Conservation (phyloP, 352 stramenopile genomes). For the Phytophthora pisi region DNA sequence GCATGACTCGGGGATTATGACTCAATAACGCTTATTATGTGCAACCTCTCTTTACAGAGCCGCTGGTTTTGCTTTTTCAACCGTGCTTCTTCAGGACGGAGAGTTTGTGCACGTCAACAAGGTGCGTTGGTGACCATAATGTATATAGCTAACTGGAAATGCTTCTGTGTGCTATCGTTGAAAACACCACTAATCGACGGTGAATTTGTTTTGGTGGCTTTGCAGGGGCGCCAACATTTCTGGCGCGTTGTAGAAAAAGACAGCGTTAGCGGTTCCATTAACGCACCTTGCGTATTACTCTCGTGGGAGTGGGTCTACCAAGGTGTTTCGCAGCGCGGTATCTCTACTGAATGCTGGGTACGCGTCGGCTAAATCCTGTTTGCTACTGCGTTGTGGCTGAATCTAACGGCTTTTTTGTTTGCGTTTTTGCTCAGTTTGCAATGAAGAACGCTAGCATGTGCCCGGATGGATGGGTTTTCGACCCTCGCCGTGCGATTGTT, state of each 20-base stretch:
- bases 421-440: slow-evolving; percentile 54
- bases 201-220: not conserved
- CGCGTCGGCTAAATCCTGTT: not conserved
- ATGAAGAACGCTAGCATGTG: slow-evolving; percentile 83
- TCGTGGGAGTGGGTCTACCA: slow-evolving; percentile 90
- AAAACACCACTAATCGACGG: no score
- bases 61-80: slow-evolving; percentile 76
- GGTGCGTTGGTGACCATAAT: slow-evolving; percentile 21
- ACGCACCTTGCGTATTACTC: slow-evolving; percentile 75
- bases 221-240: slow-evolving; percentile 77
- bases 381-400: not conserved
- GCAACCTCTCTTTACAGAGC: slow-evolving; percentile 31
- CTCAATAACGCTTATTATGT: no score
- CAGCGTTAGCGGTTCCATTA: slow-evolving; percentile 35
- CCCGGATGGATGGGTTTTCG: slow-evolving; percentile 67
- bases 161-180: no score
- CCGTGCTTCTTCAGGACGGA: slow-evolving; percentile 73
- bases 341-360: slow-evolving; percentile 86
- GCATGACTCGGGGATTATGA: not conserved
- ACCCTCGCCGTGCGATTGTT: slow-evolving; percentile 74
- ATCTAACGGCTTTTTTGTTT: slow-evolving; percentile 8
- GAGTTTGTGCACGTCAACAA: slow-evolving; percentile 90
- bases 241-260: slow-evolving; percentile 77
- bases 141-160: no score
- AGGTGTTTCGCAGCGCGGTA: slow-evolving; percentile 77